phyloP scores from a whole-genome alignment of 768 basidiomycete genomes.

The Suillus weaverae region DNA sequence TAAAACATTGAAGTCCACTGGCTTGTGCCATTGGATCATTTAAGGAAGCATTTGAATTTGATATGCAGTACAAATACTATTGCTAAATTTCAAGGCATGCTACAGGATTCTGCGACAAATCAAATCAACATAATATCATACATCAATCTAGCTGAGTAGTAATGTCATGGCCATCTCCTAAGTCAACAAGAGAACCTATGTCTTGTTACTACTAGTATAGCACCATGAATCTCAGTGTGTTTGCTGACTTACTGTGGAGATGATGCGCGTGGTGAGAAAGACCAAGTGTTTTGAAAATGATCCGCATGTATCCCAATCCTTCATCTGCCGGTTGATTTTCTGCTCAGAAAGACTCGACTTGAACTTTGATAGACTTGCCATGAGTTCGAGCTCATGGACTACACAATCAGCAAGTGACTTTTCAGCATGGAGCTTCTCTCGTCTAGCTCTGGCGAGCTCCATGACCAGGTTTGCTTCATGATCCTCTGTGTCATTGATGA shows the following conservation, averaged over 20 bases:
- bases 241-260: not conserved
- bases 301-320: not conserved
- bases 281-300: not conserved
- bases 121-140: not conserved
- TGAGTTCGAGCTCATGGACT: not conserved
- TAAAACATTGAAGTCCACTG: too few relatives aligned
- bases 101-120: too few relatives aligned
- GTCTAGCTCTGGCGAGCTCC: not conserved
- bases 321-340: not conserved
- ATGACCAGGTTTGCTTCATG: not conserved
- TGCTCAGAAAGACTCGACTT: not conserved
- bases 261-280: not conserved
- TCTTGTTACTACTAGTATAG: not conserved
- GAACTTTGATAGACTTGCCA: not conserved
- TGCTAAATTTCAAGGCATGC: too few relatives aligned
- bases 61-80: not conserved
- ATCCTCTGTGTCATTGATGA: not conserved
- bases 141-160: not conserved
- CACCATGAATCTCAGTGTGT: not conserved
- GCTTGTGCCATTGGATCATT: too few relatives aligned
- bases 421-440: not conserved
- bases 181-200: not conserved
- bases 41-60: too few relatives aligned
- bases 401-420: not conserved
- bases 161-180: not conserved